A percentile compares a stretch with the other conserved stretches of the same genome.
Evolutionary conservation across 495 filamentous ascomycete species (phyloP).

Genomic region (Penicillium paradoxum): DNA sequence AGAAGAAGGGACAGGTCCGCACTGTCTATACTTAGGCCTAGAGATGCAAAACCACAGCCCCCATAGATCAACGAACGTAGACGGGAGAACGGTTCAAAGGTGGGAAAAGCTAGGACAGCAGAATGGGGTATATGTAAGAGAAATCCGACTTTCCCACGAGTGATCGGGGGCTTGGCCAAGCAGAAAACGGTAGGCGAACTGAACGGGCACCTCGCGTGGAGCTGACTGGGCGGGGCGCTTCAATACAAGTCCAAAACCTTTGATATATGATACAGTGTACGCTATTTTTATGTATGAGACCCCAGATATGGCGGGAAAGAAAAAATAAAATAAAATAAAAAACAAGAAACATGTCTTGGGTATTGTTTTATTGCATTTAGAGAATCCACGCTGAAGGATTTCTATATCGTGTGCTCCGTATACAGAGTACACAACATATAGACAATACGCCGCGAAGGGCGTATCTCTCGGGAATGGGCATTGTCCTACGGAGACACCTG

Average conservation of each 20-base stretch:
- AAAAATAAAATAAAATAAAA: too few relatives aligned
- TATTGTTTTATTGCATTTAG: too few relatives aligned
- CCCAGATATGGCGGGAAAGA: too few relatives aligned
- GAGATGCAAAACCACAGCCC: background rate
- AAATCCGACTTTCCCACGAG: background rate
- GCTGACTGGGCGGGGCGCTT: background rate
- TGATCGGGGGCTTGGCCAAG: background rate
- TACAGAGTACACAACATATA: too few relatives aligned
- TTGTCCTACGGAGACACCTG: too few relatives aligned
- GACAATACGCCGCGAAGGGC: too few relatives aligned
- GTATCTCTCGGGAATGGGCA: too few relatives aligned
- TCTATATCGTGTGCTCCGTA: too few relatives aligned
- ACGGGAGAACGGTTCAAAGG: background rate
- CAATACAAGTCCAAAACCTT: background rate
- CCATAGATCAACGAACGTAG: slow-evolving; percentile 5
- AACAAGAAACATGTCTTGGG: too few relatives aligned
- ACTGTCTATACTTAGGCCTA: background rate
- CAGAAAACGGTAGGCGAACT: background rate
- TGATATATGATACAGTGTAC: background rate
- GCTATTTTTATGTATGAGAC: background rate
- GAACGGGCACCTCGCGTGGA: background rate
- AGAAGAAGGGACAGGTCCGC: background rate
- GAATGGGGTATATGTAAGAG: slow-evolving; percentile 7
- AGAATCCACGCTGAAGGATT: too few relatives aligned
- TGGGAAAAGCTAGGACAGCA: background rate